Evolutionary conservation across 202 grass and related monocot species (phyloP), one percentile per base, ranked within the genome.

Genomic region (Digitaria exilis): DNA sequence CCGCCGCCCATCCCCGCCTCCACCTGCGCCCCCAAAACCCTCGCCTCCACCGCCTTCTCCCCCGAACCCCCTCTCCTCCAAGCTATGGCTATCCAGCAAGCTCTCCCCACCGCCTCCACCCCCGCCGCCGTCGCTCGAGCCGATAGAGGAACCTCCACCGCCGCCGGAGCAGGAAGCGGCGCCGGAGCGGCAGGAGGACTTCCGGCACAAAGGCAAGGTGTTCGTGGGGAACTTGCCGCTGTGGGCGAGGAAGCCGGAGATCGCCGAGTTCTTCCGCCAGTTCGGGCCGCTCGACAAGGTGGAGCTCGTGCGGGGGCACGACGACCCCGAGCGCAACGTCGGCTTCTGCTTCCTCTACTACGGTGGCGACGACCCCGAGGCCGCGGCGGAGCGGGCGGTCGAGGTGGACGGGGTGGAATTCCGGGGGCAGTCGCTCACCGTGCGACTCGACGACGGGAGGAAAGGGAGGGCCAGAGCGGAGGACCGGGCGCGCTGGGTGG

Each of bases 261-360:
- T 99, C 55, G 51, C 78, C 59, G 87, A 90, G 30, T 96, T 99
- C 76, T 99, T 99, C 84, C 72, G 91, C 78, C 96, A 99, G 72
- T 99, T 99, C 70, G 93, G 96, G 6, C 89, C 93, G 0, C 73
- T 99, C 19, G 84, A 99, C 48, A 99, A 92, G 84, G 89, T 94
- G 22, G 93, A 96, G 69, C 82, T 96, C 39, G 94, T 96, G 67
- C 88, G 74, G 69, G 91, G 87, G 4, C 89, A 90, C 69, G 87
- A 96, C 72, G 85, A 94, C 75, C 89, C 89, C 25, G 89, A 94
- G 78, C 91, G 93, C 69, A 96, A 99, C 70, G 81, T 90, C 42
- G 93, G 93, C 7, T 99, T 96, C 81, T 96, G 93, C 81, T 99
- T 99, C 65, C 83, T 99, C 65, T 85, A 90, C 76, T 96, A 98